Evolutionary conservation across 1,139 yeast genomes (phyloP), one percentile per base, ranked within the genome.

Genomic region (Suhomyces yuchorum): DNA sequence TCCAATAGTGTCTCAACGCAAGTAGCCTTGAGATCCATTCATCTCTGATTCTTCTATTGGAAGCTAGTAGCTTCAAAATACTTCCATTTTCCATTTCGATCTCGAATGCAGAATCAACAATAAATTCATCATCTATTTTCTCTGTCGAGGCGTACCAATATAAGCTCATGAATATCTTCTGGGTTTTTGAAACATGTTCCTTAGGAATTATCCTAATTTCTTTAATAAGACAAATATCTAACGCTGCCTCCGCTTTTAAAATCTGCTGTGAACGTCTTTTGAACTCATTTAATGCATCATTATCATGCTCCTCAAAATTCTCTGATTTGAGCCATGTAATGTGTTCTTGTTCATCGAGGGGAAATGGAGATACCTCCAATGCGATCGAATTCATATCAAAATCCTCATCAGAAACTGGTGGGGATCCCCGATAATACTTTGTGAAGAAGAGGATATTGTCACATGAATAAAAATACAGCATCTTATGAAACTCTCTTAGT

Each of bases 391-490:
- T 47, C 9, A 30, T n/a, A 17, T 39, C 43, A 9, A 24, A 30
- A 2, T 35, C 19, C 6, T 52, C 51, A n/a, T 63, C 66, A 0
- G 81, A 80, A 12, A 81, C 65, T 0, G 89, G 88, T 0, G 96
- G 96, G 1, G 76, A 60, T 0, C 85, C 88, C 46, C 78, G 67
- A 49, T 68, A 71, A 15, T 85, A 80, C 18, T 74, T 70, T 39
- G 84, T 73, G 58, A 80, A 84, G 59, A 87, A 80, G 18, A 92
- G 67, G 12, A 87, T 58, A 53, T 84, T 73, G 51, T 84, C 85
- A 47, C 76, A 75, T 0, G 95, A 75, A 57, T 74, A 82, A 54
- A 87, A 80, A 64, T 90, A 92, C 54, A 78, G 77, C 39, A 82
- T 64, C 51, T 78, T 79, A 58, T 77, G 77, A 51, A 80, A 77